Percentiles rank a stretch among this genome's conserved stretches.
Conservation (phyloP, 2,329 filamentous ascomycete genomes). For the Hyphodiscus sp. region DNA sequence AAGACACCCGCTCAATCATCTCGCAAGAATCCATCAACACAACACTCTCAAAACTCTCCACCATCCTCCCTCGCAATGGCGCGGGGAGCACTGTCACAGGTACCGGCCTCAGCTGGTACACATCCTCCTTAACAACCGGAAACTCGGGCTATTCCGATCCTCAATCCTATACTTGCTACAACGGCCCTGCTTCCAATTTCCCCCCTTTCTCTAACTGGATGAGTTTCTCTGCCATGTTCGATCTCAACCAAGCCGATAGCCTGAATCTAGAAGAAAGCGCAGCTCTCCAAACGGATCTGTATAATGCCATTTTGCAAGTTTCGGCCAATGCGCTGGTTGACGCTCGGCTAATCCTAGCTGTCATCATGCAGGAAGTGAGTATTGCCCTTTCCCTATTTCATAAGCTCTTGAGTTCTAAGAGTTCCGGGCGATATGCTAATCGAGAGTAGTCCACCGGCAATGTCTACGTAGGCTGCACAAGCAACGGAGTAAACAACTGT, state of each 20-base stretch:
- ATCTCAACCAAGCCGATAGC: neutral
- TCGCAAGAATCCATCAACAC: neutral
- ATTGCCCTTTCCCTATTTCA: too few relatives aligned
- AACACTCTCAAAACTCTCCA: neutral
- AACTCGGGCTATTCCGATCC: conserved; percentile 9
- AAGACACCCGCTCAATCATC: neutral
- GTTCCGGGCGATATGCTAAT: neutral
- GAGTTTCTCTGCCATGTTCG: conserved; percentile 19
- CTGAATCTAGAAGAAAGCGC: neutral
- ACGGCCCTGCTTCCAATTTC: conserved; percentile 16
- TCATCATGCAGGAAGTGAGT: conserved; percentile 27
- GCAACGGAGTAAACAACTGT: conserved; percentile 19
- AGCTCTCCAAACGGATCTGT: neutral
- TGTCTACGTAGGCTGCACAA: conserved; percentile 19
- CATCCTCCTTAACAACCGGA: conserved; percentile 15
- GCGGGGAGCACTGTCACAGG: neutral
- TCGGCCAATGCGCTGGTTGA: conserved; percentile 17
- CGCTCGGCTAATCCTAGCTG: conserved; percentile 21
- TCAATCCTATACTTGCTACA: conserved; percentile 13
- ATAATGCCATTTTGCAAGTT: conserved; percentile 10
- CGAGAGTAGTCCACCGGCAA: conserved; percentile 19
- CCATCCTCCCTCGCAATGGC: neutral
- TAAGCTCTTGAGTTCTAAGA: too few relatives aligned
- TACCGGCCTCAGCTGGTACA: conserved; percentile 2
- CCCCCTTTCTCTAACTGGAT: conserved; percentile 17